Evolutionary conservation across 108 stramenopile species (phyloP).

Genomic region (Stephanodiscus triporus): DNA sequence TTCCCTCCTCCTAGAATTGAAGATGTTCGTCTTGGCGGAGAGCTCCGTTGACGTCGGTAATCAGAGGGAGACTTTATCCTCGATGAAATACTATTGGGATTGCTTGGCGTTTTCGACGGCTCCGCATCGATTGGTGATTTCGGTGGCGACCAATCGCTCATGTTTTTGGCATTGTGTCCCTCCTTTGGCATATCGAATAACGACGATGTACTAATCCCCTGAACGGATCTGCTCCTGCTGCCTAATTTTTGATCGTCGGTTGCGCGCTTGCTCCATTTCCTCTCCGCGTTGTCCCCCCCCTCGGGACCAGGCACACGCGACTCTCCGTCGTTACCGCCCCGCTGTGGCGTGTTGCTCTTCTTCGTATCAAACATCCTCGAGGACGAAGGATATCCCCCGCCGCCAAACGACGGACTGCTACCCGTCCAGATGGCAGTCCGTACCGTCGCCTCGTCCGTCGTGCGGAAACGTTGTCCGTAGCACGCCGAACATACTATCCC

Average conservation of each 20-base stretch:
- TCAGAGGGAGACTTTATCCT: not conserved
- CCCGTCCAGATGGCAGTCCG: slow-evolving; percentile 7
- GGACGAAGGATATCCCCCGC: not conserved
- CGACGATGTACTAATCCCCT: slow-evolving; percentile 16
- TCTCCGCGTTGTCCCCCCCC: not conserved
- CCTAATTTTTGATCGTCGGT: not conserved
- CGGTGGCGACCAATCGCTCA: not conserved
- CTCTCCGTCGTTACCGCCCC: too few species aligned
- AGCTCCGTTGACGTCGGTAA: not conserved
- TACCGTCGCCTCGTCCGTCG: slow-evolving; percentile 25
- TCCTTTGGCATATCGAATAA: slow-evolving; percentile 11
- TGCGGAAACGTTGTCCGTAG: slow-evolving; percentile 27
- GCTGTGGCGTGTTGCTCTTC: slow-evolving; percentile 2
- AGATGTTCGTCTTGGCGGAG: slow-evolving; percentile 1
- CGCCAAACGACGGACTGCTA: not conserved
- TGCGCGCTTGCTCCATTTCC: not conserved
- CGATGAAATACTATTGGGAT: not conserved
- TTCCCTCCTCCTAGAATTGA: slow-evolving; percentile 19
- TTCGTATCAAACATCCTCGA: slow-evolving; percentile 8
- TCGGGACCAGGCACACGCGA: too few species aligned
- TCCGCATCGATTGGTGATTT: not conserved
- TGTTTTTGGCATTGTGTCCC: not conserved
- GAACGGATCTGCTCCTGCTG: not conserved
- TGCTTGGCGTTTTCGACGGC: not conserved
- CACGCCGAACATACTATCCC: slow-evolving; percentile 28